A percentile compares a stretch with the other conserved stretches of the same genome.
Conservation (phyloP, 1,284 basidiomycete genomes). For the Takashimella tepidaria region DNA sequence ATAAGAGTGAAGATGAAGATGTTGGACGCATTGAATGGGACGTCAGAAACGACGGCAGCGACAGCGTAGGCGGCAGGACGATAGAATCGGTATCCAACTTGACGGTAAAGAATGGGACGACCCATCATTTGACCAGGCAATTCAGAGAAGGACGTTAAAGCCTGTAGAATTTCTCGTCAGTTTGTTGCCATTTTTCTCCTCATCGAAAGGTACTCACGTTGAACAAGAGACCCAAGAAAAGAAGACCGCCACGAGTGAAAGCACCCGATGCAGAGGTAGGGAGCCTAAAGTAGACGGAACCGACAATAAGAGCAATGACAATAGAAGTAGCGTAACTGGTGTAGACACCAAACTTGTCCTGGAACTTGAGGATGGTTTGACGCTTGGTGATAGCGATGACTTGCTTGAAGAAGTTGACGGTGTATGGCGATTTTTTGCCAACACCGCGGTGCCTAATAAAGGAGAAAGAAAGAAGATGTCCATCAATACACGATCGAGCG, state of each 20-base stretch:
- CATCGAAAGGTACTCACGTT: slow-evolving; percentile 55
- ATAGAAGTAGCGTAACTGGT: slow-evolving; percentile 62
- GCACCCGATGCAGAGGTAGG: slow-evolving; percentile 69
- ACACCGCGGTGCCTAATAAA: slow-evolving; percentile 73
- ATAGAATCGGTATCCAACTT: slow-evolving; percentile 72
- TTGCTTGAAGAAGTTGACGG: slow-evolving; percentile 70
- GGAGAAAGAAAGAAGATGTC: too few species aligned
- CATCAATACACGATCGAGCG: too few species aligned
- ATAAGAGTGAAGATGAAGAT: slow-evolving; percentile 52
- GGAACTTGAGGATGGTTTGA: slow-evolving; percentile 66
- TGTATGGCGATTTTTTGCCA: slow-evolving; percentile 79
- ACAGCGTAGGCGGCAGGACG: slow-evolving; percentile 53
- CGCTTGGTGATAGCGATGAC: slow-evolving; percentile 66
- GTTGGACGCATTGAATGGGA: slow-evolving; percentile 51
- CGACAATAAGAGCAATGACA: slow-evolving; percentile 62
- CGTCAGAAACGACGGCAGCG: slow-evolving; percentile 48
- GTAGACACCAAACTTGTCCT: slow-evolving; percentile 75
- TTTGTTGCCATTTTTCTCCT: too few species aligned
- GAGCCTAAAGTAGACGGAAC: slow-evolving; percentile 67
- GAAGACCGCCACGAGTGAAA: slow-evolving; percentile 79
- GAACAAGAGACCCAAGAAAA: slow-evolving; percentile 70
- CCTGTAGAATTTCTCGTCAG: too few species aligned
- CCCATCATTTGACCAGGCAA: slow-evolving; percentile 57
- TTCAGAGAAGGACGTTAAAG: slow-evolving; percentile 54
- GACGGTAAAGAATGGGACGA: slow-evolving; percentile 60